Percentiles rank a stretch among this genome's conserved stretches.
Evolutionary conservation across 208 protist species (phyloP).

Genomic region (Eutreptiella sp.): DNA sequence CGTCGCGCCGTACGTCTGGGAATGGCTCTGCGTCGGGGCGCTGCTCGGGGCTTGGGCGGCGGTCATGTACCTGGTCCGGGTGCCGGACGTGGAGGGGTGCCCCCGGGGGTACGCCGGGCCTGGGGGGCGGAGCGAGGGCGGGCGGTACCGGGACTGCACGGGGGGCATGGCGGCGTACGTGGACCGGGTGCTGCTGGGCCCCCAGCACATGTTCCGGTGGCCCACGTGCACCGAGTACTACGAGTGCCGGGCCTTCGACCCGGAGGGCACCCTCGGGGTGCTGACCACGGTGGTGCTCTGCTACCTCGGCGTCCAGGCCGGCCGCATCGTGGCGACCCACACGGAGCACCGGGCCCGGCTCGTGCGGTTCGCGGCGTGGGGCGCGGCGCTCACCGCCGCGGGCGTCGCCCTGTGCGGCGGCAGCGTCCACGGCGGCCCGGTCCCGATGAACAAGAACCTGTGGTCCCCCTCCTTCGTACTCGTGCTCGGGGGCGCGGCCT

Average conservation of each 20-base stretch:
- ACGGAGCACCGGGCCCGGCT: neutral
- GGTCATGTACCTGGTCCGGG: slow-evolving; percentile 20
- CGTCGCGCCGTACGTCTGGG: slow-evolving; percentile 1
- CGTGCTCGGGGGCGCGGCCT: slow-evolving; percentile 22
- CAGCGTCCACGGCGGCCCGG: slow-evolving; percentile 20
- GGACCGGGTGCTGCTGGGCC: slow-evolving; percentile 21
- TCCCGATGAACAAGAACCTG: slow-evolving; percentile 42
- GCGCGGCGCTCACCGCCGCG: neutral
- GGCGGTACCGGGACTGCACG: slow-evolving; percentile 20
- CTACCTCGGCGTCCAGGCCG: slow-evolving; percentile 31
- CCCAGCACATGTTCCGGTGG: slow-evolving; percentile 27
- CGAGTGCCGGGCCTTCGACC: slow-evolving; percentile 19
- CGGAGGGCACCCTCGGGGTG: slow-evolving; percentile 32
- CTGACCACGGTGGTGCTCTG: slow-evolving; percentile 25
- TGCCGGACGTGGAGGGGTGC: slow-evolving; percentile 22
- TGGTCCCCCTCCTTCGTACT: slow-evolving; percentile 34
- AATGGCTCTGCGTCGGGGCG: slow-evolving; percentile 6
- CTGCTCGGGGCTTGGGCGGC: slow-evolving; percentile 3
- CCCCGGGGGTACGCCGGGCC: slow-evolving; percentile 26
- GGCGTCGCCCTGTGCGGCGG: slow-evolving; percentile 18
- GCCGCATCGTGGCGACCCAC: slow-evolving; percentile 28
- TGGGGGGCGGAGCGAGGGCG: slow-evolving; percentile 7
- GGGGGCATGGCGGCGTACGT: slow-evolving; percentile 29
- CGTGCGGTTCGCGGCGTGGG: slow-evolving; percentile 11
- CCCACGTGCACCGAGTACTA: slow-evolving; percentile 22